Base-by-base conservation (phyloP, 352 stramenopile species). In the Phytophthora sansomeana region DNA sequence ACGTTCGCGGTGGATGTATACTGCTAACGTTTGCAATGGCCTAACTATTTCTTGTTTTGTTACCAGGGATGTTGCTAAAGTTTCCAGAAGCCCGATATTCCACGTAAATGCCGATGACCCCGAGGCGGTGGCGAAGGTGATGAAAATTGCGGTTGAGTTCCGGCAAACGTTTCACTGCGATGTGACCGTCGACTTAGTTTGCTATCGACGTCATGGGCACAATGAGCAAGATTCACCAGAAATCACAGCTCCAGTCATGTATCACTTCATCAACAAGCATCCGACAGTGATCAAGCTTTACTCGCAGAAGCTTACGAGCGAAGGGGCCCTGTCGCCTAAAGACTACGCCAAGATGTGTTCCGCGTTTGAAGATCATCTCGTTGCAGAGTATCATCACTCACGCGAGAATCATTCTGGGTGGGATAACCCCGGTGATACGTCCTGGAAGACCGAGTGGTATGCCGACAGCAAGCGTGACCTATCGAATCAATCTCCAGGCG, bases 141-240 rank as follows among this genome's bases (percentile, higher is more conserved):
- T 99, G 80, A 94, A 97, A 81, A 90, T 97, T 65, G 92, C 92
- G 8, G 78, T 92, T 24, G 90, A 97, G 63, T 97, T 89, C 60
- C 85, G 91, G 6, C 85, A 96, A 67, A 87, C 58, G 0, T 99
- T 97, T 82, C 89, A 97, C 17, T 96, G 85, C 24, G 98, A 99
- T 85, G 97, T 98, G 44, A 98, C 99, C 43, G 91, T 99, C 52
- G 97, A 99, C 85, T 88, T 99, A 65, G 90, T 99, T 19, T 99
- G 98, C 74, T 99, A 99, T 76, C 95, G 98, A 55, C 88, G 97
- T 32, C 96, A 99, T 72, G 98, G 98, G 10, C 98, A 99, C 85
- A 99, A 99, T 71, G 98, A 99, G 78, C 77, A 93, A 77, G 92
- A 98, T 53, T 92, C 87, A 29, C 92, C 92, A 7, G 77, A 92